Conservation (phyloP, 352 stramenopile species). For the Globisporangium heterothallicum region DNA sequence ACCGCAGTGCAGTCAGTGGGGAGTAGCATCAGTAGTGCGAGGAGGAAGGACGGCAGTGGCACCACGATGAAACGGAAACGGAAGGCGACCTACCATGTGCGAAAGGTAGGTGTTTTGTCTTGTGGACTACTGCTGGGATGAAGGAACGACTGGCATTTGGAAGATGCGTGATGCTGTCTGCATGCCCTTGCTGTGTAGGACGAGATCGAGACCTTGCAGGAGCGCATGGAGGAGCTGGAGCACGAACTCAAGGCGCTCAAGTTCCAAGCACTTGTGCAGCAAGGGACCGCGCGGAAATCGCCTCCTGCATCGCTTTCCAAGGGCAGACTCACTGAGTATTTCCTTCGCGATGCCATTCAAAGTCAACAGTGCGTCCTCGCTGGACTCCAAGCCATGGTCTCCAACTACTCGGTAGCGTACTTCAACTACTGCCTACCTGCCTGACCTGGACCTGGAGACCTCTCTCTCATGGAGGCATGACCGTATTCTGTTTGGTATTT, state of each 20-base stretch:
- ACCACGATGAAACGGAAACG: slow-evolving; percentile 2
- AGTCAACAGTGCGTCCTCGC: slow-evolving; percentile 9
- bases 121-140: too few relatives aligned
- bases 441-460: too few relatives aligned
- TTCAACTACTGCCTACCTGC: background rate
- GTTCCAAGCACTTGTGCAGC: slow-evolving; percentile 2
- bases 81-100: slow-evolving; percentile 8
- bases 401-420: slow-evolving; percentile 4
- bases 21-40: too few relatives aligned
- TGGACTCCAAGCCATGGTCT: slow-evolving; percentile 7
- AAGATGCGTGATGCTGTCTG: background rate
- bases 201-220: slow-evolving; percentile 9
- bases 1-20: background rate
- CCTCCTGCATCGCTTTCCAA: background rate
- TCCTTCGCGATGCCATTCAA: slow-evolving; percentile 7
- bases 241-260: slow-evolving; percentile 10
- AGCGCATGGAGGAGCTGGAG: slow-evolving; percentile 4
- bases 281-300: background rate
- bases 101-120: too few relatives aligned
- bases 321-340: background rate
- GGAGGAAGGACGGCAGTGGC: too few relatives aligned
- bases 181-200: slow-evolving; percentile 4
- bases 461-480: too few relatives aligned
- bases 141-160: too few relatives aligned
- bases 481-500: too few relatives aligned